Evolutionary conservation across 257 asterid genomes (phyloP).

Genomic region (Jacaranda mimosifolia): DNA sequence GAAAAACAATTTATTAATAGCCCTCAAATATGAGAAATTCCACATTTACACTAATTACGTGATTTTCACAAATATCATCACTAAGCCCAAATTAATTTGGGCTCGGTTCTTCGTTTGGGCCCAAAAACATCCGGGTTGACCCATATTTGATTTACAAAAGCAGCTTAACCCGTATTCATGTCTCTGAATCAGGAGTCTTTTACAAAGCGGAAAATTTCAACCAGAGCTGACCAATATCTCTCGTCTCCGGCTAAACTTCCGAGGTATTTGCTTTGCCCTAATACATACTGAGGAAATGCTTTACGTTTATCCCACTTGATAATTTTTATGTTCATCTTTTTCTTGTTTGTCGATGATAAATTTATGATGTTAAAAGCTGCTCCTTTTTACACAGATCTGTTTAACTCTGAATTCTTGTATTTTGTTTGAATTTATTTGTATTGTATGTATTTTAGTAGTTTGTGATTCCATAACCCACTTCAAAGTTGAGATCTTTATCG

Average conservation of each 20-base stretch:
- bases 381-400: conserved; percentile 31
- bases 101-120: background rate
- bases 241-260: conserved; percentile 22
- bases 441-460: background rate
- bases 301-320: background rate
- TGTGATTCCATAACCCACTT: conserved; percentile 5
- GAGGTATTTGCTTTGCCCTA: conserved; percentile 22
- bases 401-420: background rate
- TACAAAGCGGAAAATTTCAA: conserved; percentile 12
- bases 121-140: conserved; percentile 15
- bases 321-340: conserved; percentile 13
- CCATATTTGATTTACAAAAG: background rate
- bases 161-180: no score
- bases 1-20: background rate
- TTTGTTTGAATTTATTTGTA: background rate
- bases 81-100: background rate
- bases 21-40: background rate
- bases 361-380: background rate
- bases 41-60: background rate
- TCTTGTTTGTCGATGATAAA: background rate
- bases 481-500: background rate
- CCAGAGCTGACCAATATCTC: conserved; percentile 14
- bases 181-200: conserved; percentile 16
- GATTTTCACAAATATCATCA: no score
- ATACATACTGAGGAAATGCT: background rate